phyloP scores from a whole-genome alignment of 305 asterid genomes.

The Ilex paraguariensis region DNA sequence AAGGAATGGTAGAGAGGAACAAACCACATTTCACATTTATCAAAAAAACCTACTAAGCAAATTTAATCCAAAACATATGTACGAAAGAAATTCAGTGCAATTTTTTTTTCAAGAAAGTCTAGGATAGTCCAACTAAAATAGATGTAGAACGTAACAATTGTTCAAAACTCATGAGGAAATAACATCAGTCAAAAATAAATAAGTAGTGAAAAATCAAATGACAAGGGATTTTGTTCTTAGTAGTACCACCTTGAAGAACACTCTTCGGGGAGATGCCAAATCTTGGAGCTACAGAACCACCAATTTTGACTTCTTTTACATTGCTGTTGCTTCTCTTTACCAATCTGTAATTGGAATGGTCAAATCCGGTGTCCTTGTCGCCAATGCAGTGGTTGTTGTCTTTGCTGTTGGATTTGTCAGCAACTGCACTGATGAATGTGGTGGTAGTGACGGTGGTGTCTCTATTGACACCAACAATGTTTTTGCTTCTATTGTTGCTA shows the following conservation, averaged over 20 bases:
- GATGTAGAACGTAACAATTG: background rate
- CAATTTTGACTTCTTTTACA: constrained; percentile 12
- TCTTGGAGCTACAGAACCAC: constrained; percentile 20
- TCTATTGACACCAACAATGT: constrained; percentile 4
- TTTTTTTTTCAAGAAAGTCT: too few species aligned
- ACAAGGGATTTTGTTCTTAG: constrained; percentile 12
- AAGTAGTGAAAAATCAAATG: constrained; percentile 5
- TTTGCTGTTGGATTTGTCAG: background rate
- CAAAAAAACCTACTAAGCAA: too few species aligned
- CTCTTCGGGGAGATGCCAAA: constrained; percentile 44
- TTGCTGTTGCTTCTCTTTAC: constrained; percentile 11
- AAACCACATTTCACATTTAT: background rate
- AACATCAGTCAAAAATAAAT: background rate
- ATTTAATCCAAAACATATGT: too few species aligned
- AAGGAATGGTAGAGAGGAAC: background rate
- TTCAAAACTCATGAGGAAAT: background rate
- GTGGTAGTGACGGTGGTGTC: constrained; percentile 6
- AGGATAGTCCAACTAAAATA: too few species aligned
- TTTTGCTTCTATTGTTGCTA: constrained; percentile 13
- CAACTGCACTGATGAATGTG: constrained; percentile 10
- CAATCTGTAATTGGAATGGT: constrained; percentile 7
- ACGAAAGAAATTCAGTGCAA: too few species aligned
- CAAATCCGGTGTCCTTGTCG: constrained; percentile 15
- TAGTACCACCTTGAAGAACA: constrained; percentile 35
- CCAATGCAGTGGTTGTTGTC: constrained; percentile 9